Evolutionary conservation across 495 filamentous ascomycete genomes (phyloP).

Genomic region (Umbilicaria muhlenbergii): DNA sequence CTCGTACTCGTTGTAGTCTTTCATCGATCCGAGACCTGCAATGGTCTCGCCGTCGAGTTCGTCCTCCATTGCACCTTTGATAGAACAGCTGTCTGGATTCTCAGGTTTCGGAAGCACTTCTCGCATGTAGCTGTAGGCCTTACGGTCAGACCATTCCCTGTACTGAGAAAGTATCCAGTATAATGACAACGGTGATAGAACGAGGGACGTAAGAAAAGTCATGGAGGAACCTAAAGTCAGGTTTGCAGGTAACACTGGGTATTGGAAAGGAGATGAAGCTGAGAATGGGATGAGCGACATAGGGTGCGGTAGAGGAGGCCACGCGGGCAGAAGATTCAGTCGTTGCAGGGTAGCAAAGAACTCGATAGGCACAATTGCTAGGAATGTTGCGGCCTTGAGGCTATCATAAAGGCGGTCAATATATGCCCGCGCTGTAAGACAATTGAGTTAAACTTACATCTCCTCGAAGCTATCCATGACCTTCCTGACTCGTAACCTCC

Average conservation of each 20-base stretch:
- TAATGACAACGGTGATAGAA: slow-evolving; percentile 22
- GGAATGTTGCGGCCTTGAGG: slow-evolving; percentile 13
- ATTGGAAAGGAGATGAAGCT: slow-evolving; percentile 18
- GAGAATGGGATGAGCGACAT: slow-evolving; percentile 26
- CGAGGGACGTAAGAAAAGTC: slow-evolving; percentile 13
- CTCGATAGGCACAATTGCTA: slow-evolving; percentile 29
- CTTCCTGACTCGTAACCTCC: slow-evolving; percentile 29
- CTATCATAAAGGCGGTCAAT: not conserved
- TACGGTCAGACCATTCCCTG: slow-evolving; percentile 26
- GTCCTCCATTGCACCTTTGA: slow-evolving; percentile 30
- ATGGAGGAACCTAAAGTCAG: slow-evolving; percentile 18
- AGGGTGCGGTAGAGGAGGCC: slow-evolving; percentile 12
- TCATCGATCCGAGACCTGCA: slow-evolving; percentile 9
- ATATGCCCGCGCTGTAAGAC: too few species aligned
- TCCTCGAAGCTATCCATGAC: not conserved
- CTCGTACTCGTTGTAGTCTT: not conserved
- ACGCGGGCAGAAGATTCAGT: slow-evolving; percentile 22
- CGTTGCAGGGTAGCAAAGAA: slow-evolving; percentile 34
- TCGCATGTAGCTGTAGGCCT: slow-evolving; percentile 28
- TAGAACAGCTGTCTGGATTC: slow-evolving; percentile 28
- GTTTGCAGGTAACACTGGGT: slow-evolving; percentile 19
- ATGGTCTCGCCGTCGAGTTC: slow-evolving; percentile 17
- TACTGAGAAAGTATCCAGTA: slow-evolving; percentile 24
- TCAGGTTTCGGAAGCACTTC: slow-evolving; percentile 28
- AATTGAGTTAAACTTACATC: too few species aligned